A percentile compares a stretch with the other conserved stretches of the same genome.
Evolutionary conservation across 371 early-diverging fungal genomes (phyloP).

Genomic region (Saksenaea vasiformis): DNA sequence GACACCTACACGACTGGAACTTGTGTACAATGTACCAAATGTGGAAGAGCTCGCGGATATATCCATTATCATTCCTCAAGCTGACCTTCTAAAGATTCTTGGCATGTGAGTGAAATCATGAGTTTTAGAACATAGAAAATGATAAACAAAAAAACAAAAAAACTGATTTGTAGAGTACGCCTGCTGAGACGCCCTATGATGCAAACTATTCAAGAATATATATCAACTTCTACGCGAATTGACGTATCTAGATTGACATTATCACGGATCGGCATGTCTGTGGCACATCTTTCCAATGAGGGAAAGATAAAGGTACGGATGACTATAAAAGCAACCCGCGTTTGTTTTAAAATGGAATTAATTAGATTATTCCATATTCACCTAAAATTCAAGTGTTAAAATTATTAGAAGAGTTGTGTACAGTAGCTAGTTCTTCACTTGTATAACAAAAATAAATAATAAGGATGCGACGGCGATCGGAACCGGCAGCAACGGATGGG

Average conservation of each 20-base stretch:
- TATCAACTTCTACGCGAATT: background rate
- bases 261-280: slow-evolving; percentile 8
- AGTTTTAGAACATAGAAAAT: background rate
- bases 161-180: background rate
- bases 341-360: background rate
- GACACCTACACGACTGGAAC: background rate
- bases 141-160: too few species aligned
- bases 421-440: background rate
- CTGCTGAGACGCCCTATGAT: background rate
- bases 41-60: background rate
- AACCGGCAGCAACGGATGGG: background rate
- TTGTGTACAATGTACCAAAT: background rate
- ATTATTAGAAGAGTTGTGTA: background rate
- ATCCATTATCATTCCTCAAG: background rate
- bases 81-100: background rate
- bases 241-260: background rate
- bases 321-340: background rate
- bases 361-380: background rate
- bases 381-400: background rate
- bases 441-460: background rate
- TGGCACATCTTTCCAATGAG: slow-evolving; percentile 9
- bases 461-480: background rate
- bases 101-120: background rate
- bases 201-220: slow-evolving; percentile 1
- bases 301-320: slow-evolving; percentile 10